These are phyloP conservation scores for Citrullus amarus DNA, from an alignment of 306 rosid genomes.

Conservation along the genomic window DNA sequence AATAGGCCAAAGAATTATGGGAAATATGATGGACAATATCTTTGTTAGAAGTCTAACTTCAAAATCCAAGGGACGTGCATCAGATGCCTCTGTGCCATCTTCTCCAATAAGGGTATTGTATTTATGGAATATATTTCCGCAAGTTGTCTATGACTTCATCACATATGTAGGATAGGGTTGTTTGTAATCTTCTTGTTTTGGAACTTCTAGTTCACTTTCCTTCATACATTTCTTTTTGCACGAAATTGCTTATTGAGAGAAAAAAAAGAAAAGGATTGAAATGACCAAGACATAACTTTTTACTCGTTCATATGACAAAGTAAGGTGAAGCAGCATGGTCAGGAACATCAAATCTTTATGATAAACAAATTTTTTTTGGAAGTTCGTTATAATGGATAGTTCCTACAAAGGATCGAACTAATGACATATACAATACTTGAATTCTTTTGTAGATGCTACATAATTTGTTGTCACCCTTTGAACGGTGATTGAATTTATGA, in stretches of 20 bases:
- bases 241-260: not conserved
- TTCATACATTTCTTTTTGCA: not conserved
- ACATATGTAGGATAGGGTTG: not conserved
- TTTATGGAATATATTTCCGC: not conserved
- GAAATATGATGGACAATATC: conserved; percentile 86
- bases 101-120: conserved; percentile 67
- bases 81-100: conserved; percentile 74
- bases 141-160: not conserved
- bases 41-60: conserved; percentile 82
- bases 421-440: not conserved
- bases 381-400: not conserved
- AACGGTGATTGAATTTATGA: not conserved
- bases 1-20: conserved; percentile 91
- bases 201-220: not conserved
- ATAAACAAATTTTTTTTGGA: not conserved
- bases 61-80: conserved; percentile 43
- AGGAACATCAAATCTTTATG: not conserved
- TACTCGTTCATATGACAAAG: not conserved
- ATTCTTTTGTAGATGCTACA: not conserved
- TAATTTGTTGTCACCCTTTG: not conserved
- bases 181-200: not conserved
- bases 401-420: not conserved
- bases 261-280: not conserved
- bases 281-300: not conserved
- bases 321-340: not conserved